Base-by-base conservation (phyloP, 2,329 filamentous ascomycete genomes). In the Myriosclerotinia curreyana region DNA sequence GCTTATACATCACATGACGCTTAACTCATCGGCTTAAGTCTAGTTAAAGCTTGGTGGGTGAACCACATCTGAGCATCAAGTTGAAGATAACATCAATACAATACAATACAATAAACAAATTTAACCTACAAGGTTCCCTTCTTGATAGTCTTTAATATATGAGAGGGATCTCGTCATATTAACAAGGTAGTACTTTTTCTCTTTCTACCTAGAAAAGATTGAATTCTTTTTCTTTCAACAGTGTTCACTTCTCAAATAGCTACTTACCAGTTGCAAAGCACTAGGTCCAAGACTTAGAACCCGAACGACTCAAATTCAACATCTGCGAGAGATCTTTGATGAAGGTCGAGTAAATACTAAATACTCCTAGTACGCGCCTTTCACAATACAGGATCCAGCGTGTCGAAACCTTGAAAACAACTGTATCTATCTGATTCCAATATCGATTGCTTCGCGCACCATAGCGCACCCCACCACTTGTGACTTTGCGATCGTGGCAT, bases 401-500 rank as follows among this genome's bases (percentile, higher is more conserved):
- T 54, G n/a, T 15, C 22, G 9, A 50, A 51, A 46, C 25, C n/a
- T 34, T 34, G 48, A 38, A 28, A 44, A 38, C 38, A 40, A n/a
- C 25, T 25, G 25, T 48, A 61, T 61, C 46, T 20, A 22, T 34
- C 49, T 61, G 59, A 42, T 20, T 48, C n/a, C 50, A 48, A 36
- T 28, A 55, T 46, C 42, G 42, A 49, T 55, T 63, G 55, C 62
- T 51, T 60, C 34, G 56, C 48, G 62, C 62, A 31, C 54, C 34
- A 31, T 3, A 55, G 60, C 49, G 60, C 60, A 56, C 38, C 60
- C 51, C 38, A 62, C 60, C 50, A 44, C 38, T 28, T 28, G 50
- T 55, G 25, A 60, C 40, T 46, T 46, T 62, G 50, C 51, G 66
- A 66, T 67, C 67, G 62, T 68, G 64, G 71, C 73, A 67, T 68